Percentiles rank a stretch among this genome's conserved stretches.
These are phyloP conservation scores for Saccharomyces hybrid DNA, from an alignment of 1,139 yeast genomes.

Conservation along the genomic window DNA sequence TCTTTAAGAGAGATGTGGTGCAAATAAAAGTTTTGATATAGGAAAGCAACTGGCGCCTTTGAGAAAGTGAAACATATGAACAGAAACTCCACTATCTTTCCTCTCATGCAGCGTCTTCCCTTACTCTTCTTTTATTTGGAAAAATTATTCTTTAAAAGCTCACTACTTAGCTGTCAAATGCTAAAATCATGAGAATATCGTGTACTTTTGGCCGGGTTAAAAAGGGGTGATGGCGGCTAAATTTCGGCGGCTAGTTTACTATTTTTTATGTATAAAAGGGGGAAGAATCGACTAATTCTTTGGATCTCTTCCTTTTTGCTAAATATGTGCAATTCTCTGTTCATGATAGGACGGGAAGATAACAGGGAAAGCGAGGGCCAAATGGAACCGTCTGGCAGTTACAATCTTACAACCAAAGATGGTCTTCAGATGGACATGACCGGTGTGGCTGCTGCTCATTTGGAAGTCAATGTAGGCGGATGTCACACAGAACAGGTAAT, in stretches of 20 bases:
- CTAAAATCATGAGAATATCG: neutral
- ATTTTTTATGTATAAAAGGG: neutral
- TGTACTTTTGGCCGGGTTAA: neutral
- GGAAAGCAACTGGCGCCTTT: neutral
- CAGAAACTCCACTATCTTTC: neutral
- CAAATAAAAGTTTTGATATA: neutral
- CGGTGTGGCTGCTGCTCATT: neutral
- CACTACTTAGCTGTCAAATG: neutral
- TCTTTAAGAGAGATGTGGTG: neutral
- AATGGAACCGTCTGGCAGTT: neutral
- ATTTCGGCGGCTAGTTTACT: neutral
- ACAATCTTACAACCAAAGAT: neutral
- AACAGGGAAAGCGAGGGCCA: neutral
- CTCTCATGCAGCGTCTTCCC: neutral
- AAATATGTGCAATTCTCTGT: neutral
- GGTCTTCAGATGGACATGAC: neutral
- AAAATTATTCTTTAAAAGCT: neutral
- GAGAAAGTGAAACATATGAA: neutral
- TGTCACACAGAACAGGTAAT: neutral
- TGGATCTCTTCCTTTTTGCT: neutral
- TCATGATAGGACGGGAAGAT: neutral
- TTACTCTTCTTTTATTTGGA: neutral
- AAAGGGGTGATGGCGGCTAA: neutral
- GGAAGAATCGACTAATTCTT: neutral
- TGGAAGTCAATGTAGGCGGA: neutral